These are phyloP conservation scores for Cucurbita moschata DNA, from an alignment of 306 rosid genomes.

Conservation along the genomic window DNA sequence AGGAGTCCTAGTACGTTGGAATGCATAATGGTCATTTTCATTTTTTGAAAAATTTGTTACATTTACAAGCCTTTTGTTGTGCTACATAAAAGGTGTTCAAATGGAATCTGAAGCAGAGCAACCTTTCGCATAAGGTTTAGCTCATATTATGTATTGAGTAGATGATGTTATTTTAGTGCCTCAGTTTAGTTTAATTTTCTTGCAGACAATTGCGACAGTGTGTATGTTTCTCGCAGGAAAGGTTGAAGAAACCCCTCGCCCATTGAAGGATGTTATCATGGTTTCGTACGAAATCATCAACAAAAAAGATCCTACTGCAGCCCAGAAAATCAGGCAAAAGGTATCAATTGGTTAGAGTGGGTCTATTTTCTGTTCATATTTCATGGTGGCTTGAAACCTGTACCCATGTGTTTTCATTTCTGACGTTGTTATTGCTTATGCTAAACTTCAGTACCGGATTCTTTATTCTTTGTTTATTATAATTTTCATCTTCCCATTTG, in stretches of 20 bases:
- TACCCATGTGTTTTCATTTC: not conserved
- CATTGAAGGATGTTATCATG: constrained; percentile 80
- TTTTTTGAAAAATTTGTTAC: not conserved
- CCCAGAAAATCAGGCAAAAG: constrained; percentile 87
- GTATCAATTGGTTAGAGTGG: constrained; percentile 20
- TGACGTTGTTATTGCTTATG: not conserved
- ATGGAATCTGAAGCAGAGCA: not conserved
- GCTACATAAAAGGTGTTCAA: not conserved
- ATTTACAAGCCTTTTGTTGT: not conserved
- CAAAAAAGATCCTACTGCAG: constrained; percentile 85
- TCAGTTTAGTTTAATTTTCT: constrained; percentile 21
- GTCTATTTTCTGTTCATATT: not conserved
- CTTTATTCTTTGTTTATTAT: not conserved
- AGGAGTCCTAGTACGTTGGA: not conserved
- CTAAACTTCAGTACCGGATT: not conserved
- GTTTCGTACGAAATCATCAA: constrained; percentile 86
- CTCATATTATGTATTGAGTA: not conserved
- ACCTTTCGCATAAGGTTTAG: not conserved
- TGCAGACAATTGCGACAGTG: constrained; percentile 87
- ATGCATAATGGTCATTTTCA: not conserved
- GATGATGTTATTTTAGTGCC: constrained; percentile 8
- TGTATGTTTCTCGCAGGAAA: constrained; percentile 99
- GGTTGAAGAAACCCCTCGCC: constrained; percentile 99
- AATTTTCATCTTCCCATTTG: not conserved
- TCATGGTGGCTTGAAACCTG: not conserved